Percentiles rank a stretch among this genome's conserved stretches.
Conservation (phyloP, 345 rosid genomes). For the Adansonia digitata region DNA sequence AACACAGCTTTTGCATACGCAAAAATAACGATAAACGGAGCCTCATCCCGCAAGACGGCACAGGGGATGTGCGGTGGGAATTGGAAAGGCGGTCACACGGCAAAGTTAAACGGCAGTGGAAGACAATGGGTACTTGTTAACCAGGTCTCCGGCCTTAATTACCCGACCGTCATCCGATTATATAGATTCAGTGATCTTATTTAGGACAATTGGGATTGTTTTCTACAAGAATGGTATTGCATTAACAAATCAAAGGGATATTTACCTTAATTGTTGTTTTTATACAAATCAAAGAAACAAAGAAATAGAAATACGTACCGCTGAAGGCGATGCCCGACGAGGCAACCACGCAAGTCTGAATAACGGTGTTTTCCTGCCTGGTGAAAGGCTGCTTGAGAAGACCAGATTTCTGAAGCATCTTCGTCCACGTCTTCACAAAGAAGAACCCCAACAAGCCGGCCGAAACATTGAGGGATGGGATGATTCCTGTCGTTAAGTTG, state of each 20-base stretch:
- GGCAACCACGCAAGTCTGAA: conserved; percentile 87
- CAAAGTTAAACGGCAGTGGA: no score
- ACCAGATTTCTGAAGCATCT: conserved; percentile 36
- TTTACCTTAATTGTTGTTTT: neutral
- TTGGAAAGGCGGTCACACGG: no score
- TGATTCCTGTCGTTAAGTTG: conserved; percentile 65
- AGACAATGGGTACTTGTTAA: no score
- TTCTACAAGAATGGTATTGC: neutral
- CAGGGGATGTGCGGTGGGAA: no score
- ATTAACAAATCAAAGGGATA: no score
- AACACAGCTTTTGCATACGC: no score
- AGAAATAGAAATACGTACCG: conserved; percentile 27
- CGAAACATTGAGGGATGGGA: conserved; percentile 77
- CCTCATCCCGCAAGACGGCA: no score
- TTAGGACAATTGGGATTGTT: neutral
- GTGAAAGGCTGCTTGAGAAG: conserved; percentile 56
- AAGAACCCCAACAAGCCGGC: conserved; percentile 73
- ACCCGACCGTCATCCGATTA: neutral
- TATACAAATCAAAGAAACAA: neutral
- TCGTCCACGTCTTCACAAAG: conserved; percentile 71
- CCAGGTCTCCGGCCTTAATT: neutral
- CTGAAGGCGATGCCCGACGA: conserved; percentile 84
- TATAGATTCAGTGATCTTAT: neutral
- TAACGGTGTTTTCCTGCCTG: conserved; percentile 73
- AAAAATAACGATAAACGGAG: no score